Evolutionary conservation across 2,329 filamentous ascomycete species (phyloP).

Genomic region (Diaporthe destruens): DNA sequence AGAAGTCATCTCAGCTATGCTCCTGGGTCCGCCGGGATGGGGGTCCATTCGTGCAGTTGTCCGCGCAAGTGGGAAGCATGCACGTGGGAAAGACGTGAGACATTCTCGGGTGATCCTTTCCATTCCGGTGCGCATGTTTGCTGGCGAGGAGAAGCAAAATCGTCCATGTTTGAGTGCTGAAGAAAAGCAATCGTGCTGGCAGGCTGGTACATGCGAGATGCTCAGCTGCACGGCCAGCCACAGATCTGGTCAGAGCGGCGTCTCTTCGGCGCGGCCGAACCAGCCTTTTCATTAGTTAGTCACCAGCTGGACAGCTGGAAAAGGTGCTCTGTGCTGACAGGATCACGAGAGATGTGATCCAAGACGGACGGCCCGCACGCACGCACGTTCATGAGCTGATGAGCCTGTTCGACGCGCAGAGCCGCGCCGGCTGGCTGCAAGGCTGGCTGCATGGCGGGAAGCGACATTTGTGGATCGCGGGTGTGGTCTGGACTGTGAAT

Average conservation of each 20-base stretch:
- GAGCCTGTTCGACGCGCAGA: conserved; percentile 28
- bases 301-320: background rate
- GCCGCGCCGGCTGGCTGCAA: conserved; percentile 28
- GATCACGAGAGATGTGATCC: background rate
- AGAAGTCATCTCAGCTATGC: conserved; percentile 18
- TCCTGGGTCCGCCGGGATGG: conserved; percentile 20
- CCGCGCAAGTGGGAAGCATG: conserved; percentile 22
- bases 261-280: background rate
- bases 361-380: background rate
- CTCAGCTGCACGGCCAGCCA: conserved; percentile 3
- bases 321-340: background rate
- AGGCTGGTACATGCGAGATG: background rate
- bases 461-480: background rate
- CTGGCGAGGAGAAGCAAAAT: conserved; percentile 17
- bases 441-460: conserved; percentile 19
- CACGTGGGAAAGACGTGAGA: conserved; percentile 31
- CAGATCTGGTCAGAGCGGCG: background rate
- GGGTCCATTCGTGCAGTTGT: background rate
- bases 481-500: background rate
- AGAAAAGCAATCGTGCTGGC: conserved; percentile 19
- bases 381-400: conserved; percentile 18
- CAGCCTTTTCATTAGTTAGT: background rate
- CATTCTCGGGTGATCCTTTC: conserved; percentile 29
- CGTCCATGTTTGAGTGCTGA: background rate
- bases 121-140: conserved; percentile 24